Percentiles rank a stretch among this genome's conserved stretches.
Evolutionary conservation across 441 rosid species (phyloP).

Genomic region (Flueggea neowawraea): DNA sequence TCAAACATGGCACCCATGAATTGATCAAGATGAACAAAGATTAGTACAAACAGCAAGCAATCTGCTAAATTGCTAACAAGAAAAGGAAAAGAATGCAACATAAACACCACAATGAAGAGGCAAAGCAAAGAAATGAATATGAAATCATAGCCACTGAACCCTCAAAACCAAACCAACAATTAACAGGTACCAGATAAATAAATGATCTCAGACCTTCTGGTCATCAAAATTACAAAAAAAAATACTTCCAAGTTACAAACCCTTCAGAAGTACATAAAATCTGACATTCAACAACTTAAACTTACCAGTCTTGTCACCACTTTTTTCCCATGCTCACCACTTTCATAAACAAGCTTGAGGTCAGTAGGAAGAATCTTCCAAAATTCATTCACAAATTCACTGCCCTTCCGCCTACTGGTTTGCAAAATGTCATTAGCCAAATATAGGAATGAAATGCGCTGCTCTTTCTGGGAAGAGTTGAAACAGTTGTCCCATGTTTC

Average conservation of each 20-base stretch:
- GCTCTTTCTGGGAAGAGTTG: conserved; percentile 39
- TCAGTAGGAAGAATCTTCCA: conserved; percentile 54
- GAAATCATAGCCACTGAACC: too few species aligned
- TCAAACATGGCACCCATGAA: too few species aligned
- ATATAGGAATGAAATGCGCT: conserved; percentile 43
- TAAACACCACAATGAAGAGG: too few species aligned
- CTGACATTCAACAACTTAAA: neutral
- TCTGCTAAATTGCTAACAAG: too few species aligned
- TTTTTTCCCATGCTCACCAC: conserved; percentile 43
- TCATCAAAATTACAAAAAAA: neutral
- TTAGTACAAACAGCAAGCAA: too few species aligned
- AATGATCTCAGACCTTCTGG: too few species aligned
- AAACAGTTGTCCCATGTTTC: conserved; percentile 45
- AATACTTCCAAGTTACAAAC: neutral
- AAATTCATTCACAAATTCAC: conserved; percentile 52
- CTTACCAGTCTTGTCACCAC: conserved; percentile 47
- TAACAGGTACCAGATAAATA: too few species aligned
- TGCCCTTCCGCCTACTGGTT: conserved; percentile 45
- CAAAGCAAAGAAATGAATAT: too few species aligned
- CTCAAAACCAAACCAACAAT: too few species aligned
- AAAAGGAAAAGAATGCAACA: too few species aligned
- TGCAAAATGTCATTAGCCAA: conserved; percentile 54
- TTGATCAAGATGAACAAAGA: too few species aligned
- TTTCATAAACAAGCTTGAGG: conserved; percentile 36
- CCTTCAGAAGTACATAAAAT: neutral